These are phyloP conservation scores for Colletotrichum sojae DNA, from an alignment of 2,329 filamentous ascomycete species.

Conservation along the genomic window DNA sequence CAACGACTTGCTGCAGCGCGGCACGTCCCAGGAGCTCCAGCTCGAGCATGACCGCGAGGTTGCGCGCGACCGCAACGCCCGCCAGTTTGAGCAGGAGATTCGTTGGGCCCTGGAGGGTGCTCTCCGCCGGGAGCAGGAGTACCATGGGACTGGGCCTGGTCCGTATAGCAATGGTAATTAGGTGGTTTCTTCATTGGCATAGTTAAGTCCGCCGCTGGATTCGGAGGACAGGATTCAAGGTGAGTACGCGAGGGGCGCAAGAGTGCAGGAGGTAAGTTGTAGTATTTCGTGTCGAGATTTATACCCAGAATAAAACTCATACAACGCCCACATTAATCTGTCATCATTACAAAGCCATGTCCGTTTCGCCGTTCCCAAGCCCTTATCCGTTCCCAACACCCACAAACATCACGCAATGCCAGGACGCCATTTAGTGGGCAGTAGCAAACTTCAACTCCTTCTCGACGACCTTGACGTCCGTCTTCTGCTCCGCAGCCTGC, in stretches of 20 bases:
- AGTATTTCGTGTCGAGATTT: neutral
- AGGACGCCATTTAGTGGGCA: slow-evolving; percentile 1
- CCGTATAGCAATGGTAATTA: neutral
- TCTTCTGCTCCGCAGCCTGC: slow-evolving; percentile 11
- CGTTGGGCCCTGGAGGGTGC: neutral
- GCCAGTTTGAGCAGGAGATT: neutral
- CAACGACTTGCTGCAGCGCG: neutral
- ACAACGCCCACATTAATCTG: neutral
- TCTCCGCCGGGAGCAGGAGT: neutral
- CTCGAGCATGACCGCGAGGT: neutral
- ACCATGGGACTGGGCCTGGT: neutral
- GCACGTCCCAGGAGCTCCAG: neutral
- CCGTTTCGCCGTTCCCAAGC: neutral
- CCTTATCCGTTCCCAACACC: neutral
- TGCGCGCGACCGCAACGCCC: neutral
- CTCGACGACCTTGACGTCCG: slow-evolving; percentile 30
- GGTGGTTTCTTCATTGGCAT: neutral
- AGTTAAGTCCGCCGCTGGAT: neutral
- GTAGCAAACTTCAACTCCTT: slow-evolving; percentile 32
- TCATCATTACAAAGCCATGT: neutral
- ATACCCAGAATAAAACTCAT: slow-evolving; percentile 1
- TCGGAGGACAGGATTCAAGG: no score
- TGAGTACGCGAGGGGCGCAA: no score
- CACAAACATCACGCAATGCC: no score
- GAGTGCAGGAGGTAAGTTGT: neutral